phyloP scores from a whole-genome alignment of 1,139 yeast genomes.

The Zhuliangozyma parablackwelliae region DNA sequence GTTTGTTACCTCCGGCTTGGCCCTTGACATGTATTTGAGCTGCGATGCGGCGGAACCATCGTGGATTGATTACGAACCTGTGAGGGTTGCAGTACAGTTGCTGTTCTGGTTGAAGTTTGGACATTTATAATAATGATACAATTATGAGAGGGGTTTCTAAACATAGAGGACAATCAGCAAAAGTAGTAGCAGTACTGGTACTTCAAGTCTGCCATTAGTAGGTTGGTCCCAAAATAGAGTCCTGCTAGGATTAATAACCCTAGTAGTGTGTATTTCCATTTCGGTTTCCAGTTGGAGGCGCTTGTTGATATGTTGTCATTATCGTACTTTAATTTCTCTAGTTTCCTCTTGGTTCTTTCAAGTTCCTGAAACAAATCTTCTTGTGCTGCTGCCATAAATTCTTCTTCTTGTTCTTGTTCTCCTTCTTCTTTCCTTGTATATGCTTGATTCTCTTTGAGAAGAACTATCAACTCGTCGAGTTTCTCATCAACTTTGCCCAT shows the following conservation, averaged over 20 bases:
- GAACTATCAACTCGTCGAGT: no score
- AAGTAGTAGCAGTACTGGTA: constrained; percentile 38
- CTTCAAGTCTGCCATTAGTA: constrained; percentile 24
- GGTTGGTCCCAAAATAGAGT: constrained; percentile 14
- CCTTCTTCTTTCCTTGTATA: no score
- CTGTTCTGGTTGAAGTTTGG: constrained; percentile 17
- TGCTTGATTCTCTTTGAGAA: no score
- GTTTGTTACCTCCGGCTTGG: constrained; percentile 93
- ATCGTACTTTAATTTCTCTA: constrained; percentile 5
- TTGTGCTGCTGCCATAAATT: neutral
- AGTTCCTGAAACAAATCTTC: constrained; percentile 2
- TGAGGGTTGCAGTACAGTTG: no score
- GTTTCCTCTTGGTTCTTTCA: no score
- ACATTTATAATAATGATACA: constrained; percentile 3
- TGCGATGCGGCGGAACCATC: constrained; percentile 88
- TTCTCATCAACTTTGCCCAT: no score
- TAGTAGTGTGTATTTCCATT: constrained; percentile 1
- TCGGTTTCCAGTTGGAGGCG: neutral
- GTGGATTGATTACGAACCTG: constrained; percentile 80
- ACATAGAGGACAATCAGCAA: constrained; percentile 18
- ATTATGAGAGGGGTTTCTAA: constrained; percentile 3
- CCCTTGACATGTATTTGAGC: constrained; percentile 85
- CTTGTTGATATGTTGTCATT: constrained; percentile 1
- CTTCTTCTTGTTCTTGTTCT: no score
- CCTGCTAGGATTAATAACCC: constrained; percentile 3